Percentiles rank a stretch among this genome's conserved stretches.
Conservation (phyloP, 257 asterid species). For the Pogostemon cablin region DNA sequence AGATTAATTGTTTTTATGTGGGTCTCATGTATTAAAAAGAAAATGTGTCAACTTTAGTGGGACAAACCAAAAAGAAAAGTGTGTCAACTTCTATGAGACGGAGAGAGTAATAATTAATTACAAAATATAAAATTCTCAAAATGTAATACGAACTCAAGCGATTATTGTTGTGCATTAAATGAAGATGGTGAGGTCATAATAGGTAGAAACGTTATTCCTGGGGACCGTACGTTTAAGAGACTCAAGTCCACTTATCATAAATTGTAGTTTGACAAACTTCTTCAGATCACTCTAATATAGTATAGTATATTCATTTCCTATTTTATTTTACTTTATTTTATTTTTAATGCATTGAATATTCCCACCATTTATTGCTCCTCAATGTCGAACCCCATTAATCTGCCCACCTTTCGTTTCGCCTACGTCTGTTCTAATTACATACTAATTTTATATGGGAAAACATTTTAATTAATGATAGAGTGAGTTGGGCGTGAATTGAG, state of each 20-base stretch:
- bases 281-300: no score
- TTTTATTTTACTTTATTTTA: neutral
- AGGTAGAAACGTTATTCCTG: constrained; percentile 12
- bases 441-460: neutral
- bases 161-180: neutral
- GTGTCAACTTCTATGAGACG: no score
- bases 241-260: constrained; percentile 53
- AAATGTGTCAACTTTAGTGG: no score
- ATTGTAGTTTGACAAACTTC: constrained; percentile 36
- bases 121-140: no score
- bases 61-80: no score
- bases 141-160: neutral
- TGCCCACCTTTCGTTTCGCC: neutral
- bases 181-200: neutral
- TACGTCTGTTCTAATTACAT: neutral
- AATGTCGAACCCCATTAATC: neutral
- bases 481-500: no score
- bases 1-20: no score
- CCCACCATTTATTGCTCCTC: neutral
- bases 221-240: constrained; percentile 43
- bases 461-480: no score
- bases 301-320: no score
- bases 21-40: no score
- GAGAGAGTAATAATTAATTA: no score
- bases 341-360: no score